phyloP scores from a whole-genome alignment of 2,329 filamentous ascomycete genomes.

The Podosphaera xanthii region DNA sequence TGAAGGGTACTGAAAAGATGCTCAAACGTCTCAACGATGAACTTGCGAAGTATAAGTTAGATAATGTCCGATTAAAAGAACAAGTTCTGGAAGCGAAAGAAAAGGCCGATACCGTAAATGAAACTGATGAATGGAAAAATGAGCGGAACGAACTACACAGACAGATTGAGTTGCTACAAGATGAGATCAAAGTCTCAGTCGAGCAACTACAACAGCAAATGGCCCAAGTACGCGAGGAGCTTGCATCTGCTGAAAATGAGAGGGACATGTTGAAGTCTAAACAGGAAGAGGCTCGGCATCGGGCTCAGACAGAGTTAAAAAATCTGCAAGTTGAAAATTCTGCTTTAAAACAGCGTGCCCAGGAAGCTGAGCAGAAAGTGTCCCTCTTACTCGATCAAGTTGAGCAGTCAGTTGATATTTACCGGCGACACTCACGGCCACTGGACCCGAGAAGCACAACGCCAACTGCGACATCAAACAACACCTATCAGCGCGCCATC shows the following conservation, averaged over 20 bases:
- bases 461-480: slow-evolving; percentile 13
- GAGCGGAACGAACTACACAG: slow-evolving; percentile 46
- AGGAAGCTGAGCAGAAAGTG: slow-evolving; percentile 82
- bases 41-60: slow-evolving; percentile 71
- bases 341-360: slow-evolving; percentile 59
- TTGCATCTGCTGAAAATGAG: slow-evolving; percentile 40
- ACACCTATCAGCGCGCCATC: slow-evolving; percentile 17
- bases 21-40: slow-evolving; percentile 96
- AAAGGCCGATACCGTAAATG: slow-evolving; percentile 21
- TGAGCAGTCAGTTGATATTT: slow-evolving; percentile 80
- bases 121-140: slow-evolving; percentile 44
- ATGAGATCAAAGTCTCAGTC: slow-evolving; percentile 42
- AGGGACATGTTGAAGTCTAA: slow-evolving; percentile 41
- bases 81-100: slow-evolving; percentile 52
- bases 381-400: slow-evolving; percentile 85
- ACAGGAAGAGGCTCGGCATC: slow-evolving; percentile 28
- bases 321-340: slow-evolving; percentile 64
- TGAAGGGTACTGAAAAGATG: slow-evolving; percentile 98
- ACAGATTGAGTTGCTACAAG: slow-evolving; percentile 47
- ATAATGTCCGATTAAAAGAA: slow-evolving; percentile 61
- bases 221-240: slow-evolving; percentile 40
- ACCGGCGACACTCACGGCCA: slow-evolving; percentile 53
- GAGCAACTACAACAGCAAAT: slow-evolving; percentile 50
- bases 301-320: slow-evolving; percentile 47
- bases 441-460: slow-evolving; percentile 18